These are phyloP conservation scores for Ogataea allantospora DNA, from an alignment of 805 yeast genomes.

Conservation along the genomic window DNA sequence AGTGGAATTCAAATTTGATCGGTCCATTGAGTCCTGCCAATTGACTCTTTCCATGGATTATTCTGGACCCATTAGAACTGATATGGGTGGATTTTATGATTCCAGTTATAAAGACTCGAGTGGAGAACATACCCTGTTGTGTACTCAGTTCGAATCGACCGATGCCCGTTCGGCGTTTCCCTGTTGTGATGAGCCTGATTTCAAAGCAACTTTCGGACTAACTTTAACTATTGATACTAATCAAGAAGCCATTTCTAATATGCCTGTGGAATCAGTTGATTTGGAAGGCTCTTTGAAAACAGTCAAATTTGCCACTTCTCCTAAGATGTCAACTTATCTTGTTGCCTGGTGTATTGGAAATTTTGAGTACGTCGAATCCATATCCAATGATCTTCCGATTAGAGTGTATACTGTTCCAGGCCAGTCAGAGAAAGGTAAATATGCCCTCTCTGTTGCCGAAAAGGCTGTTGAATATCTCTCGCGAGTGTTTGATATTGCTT, in stretches of 20 bases:
- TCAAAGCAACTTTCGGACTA: slow-evolving; percentile 56
- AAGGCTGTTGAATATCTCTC: slow-evolving; percentile 51
- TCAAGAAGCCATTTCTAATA: slow-evolving; percentile 45
- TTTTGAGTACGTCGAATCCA: slow-evolving; percentile 50
- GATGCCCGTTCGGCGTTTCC: slow-evolving; percentile 61
- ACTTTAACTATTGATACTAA: slow-evolving; percentile 34
- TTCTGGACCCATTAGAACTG: slow-evolving; percentile 46
- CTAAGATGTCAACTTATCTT: slow-evolving; percentile 54
- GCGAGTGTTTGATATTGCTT: slow-evolving; percentile 47
- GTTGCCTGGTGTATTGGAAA: slow-evolving; percentile 61
- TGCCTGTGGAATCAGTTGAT: slow-evolving; percentile 37
- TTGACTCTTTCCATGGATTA: slow-evolving; percentile 36
- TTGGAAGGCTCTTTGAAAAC: slow-evolving; percentile 19
- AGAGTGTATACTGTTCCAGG: slow-evolving; percentile 55
- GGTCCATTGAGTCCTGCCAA: slow-evolving; percentile 31
- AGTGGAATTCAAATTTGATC: slow-evolving; percentile 55
- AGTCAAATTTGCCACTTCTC: slow-evolving; percentile 45
- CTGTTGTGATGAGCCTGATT: slow-evolving; percentile 54
- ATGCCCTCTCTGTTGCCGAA: slow-evolving; percentile 48
- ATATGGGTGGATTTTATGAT: slow-evolving; percentile 57
- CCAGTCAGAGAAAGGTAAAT: slow-evolving; percentile 43
- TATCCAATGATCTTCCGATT: slow-evolving; percentile 46
- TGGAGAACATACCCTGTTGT: slow-evolving; percentile 41
- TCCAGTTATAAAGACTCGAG: slow-evolving; percentile 41
- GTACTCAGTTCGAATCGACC: slow-evolving; percentile 59